phyloP scores from a whole-genome alignment of 2,329 filamentous ascomycete genomes.

The Claviceps sorghi region DNA sequence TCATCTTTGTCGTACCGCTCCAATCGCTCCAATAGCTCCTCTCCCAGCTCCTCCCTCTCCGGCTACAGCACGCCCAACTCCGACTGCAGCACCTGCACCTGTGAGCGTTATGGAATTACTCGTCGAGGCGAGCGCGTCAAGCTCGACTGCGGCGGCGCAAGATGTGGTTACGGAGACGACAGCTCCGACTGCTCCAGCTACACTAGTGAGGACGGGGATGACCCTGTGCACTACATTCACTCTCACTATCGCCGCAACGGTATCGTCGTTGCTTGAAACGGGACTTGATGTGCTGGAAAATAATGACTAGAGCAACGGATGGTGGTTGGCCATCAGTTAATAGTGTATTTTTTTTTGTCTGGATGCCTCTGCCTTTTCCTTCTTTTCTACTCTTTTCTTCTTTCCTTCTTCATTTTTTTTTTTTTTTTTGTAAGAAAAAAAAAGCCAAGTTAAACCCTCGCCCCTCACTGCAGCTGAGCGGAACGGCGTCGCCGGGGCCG shows the following conservation, averaged over 20 bases:
- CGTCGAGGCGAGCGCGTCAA: conserved; percentile 85
- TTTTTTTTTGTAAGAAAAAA: too few relatives aligned
- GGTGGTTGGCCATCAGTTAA: conserved; percentile 3
- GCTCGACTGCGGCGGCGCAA: conserved; percentile 82
- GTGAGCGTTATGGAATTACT: conserved; percentile 93
- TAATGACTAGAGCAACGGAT: background rate
- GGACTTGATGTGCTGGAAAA: background rate
- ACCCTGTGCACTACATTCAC: conserved; percentile 25
- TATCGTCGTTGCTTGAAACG: conserved; percentile 39
- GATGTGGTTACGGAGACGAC: conserved; percentile 70
- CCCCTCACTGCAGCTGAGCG: conserved; percentile 16
- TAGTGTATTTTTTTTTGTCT: too few relatives aligned
- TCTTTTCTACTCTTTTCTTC: background rate
- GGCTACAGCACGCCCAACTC: conserved; percentile 69
- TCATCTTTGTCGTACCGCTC: conserved; percentile 59
- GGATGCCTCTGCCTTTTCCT: too few relatives aligned
- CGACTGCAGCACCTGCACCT: conserved; percentile 69
- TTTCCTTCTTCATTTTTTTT: conserved; percentile 10
- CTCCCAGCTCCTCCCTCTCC: conserved; percentile 56
- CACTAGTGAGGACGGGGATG: conserved; percentile 42
- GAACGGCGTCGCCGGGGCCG: conserved; percentile 25
- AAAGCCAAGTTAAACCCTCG: background rate
- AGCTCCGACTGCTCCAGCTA: conserved; percentile 56
- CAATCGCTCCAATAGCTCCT: conserved; percentile 62
- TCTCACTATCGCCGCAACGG: conserved; percentile 48